Evolutionary conservation across 169 alveolate species (phyloP), one percentile per base, ranked within the genome.

Genomic region (Theileria parva): DNA sequence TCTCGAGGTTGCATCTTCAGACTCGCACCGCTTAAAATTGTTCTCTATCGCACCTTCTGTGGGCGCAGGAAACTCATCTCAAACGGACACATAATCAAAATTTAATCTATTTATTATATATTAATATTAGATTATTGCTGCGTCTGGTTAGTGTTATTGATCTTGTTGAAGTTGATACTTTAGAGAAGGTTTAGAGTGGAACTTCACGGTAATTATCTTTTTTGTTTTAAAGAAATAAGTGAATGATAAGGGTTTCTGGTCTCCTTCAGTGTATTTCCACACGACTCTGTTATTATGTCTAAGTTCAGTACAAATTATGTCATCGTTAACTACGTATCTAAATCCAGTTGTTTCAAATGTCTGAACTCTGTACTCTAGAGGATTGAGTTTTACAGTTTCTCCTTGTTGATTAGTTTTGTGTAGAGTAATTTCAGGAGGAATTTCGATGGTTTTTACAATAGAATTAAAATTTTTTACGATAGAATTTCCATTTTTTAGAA

Each of bases 31-130:
- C 44, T 83, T 19, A 83, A 76, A 68, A 17, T 77, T 28, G 86
- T 64, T 25, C 69, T 83, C n/a, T 83, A 83, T 50, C 76, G 78
- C 77, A 28, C 78, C 3, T 83, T 83, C 34, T 83, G 89, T 63
- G 89, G 89, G 34, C 74, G 89, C 23, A 48, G 86, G 37, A 77
- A 83, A 72, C 55, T 83, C 12, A 28, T 51, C n/a, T 50, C 64
- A 23, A 51, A 51, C 39, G 77, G 77, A 0, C 77, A 68, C 32
- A 32, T 7, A 17, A 13, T 68, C 17, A 68, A 68, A 59, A 25
- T 68, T 13, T 66, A 66, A 66, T 44, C 34, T 66, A 27, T 66
- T 66, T 27, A 37, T 30, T 64, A 64, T 64, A 64, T 4, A n/a
- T n/a, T 32, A 32, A 2, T 32, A 32, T 2, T 32, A 32, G 37